Evolutionary conservation across 1,284 basidiomycete species (phyloP), one percentile per base, ranked within the genome.

Genomic region (Earliella scabrosa): DNA sequence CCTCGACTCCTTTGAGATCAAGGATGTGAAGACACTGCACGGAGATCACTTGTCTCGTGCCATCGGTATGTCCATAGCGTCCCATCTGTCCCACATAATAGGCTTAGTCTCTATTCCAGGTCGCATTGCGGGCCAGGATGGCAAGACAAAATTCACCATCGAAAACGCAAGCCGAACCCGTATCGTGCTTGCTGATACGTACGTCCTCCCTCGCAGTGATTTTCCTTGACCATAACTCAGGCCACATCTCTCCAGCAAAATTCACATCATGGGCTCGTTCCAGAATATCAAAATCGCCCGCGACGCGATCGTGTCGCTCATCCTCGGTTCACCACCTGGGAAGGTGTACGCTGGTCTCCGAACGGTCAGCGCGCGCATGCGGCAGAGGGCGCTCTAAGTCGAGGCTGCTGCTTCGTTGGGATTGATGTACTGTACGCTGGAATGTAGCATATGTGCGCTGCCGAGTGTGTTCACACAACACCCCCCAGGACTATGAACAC

Each of bases 1-100:
- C 74, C 88, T 99, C 40, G 97, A 98, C 71, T 96, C 95, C 0
- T 98, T 98, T 66, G 95, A 99, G 76, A 96, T 99, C 75, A 99
- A 98, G 74, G 97, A 99, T 67, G 95, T 99, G 56, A 99, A 99
- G 77, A 97, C 95, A 0, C 81, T 99, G 3, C 95, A 98, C 61
- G 97, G 97, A 2, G 97, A 99, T 70, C 97, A 99, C 72, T 79
- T 99, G 11, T 92, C 93, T 16, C 89, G 97, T 63, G 97, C 97
- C 11, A 98, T 99, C 58, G 97, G 95, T 89, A 63, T 40, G 80
- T 3, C 10, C 43, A 8, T 24, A n/a, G 10, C 38, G 50, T 23
- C 26, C 35, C 26, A 31, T 39, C 43, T 13, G 13, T 29, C 26
- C 24, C 21, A 29, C 9, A 27, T 36, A 10, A 34, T 50, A 54